phyloP scores from a whole-genome alignment of 768 basidiomycete species.

The Podaxis carcinomalis region DNA sequence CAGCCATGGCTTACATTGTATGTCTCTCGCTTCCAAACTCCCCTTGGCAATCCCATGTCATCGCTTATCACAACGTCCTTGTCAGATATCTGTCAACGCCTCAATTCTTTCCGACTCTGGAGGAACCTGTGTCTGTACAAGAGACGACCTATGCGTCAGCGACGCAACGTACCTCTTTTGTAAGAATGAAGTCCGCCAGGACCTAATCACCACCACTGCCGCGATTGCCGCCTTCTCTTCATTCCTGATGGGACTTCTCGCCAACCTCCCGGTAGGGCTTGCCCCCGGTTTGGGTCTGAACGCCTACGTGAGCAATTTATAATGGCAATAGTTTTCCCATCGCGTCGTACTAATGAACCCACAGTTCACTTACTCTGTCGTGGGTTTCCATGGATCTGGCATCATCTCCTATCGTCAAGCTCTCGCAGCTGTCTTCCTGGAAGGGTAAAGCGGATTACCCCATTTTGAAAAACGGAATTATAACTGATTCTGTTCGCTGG shows the following conservation, averaged over 20 bases:
- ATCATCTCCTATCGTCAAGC: slow-evolving; percentile 76
- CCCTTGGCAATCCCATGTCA: not conserved
- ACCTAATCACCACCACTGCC: slow-evolving; percentile 82
- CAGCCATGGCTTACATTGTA: slow-evolving; percentile 84
- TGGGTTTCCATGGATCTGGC: slow-evolving; percentile 77
- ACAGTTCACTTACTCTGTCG: slow-evolving; percentile 84
- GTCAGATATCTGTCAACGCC: slow-evolving; percentile 81
- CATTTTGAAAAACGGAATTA: not conserved
- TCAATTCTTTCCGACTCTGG: slow-evolving; percentile 72
- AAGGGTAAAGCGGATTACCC: slow-evolving; percentile 48
- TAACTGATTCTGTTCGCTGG: not conserved
- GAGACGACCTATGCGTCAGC: slow-evolving; percentile 46
- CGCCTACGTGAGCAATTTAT: slow-evolving; percentile 57
- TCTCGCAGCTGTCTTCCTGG: slow-evolving; percentile 80
- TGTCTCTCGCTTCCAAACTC: slow-evolving; percentile 17
- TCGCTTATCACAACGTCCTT: slow-evolving; percentile 2
- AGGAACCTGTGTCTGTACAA: slow-evolving; percentile 75
- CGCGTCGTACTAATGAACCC: not conserved
- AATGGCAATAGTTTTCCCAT: not conserved
- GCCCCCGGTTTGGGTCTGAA: slow-evolving; percentile 84
- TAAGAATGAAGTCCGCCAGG: slow-evolving; percentile 57
- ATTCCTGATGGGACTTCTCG: slow-evolving; percentile 78
- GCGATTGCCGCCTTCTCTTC: slow-evolving; percentile 72
- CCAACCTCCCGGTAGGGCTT: slow-evolving; percentile 86
- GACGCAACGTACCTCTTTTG: slow-evolving; percentile 56